phyloP scores from a whole-genome alignment of 2,329 filamentous ascomycete species.

The Fusarium sp. region DNA sequence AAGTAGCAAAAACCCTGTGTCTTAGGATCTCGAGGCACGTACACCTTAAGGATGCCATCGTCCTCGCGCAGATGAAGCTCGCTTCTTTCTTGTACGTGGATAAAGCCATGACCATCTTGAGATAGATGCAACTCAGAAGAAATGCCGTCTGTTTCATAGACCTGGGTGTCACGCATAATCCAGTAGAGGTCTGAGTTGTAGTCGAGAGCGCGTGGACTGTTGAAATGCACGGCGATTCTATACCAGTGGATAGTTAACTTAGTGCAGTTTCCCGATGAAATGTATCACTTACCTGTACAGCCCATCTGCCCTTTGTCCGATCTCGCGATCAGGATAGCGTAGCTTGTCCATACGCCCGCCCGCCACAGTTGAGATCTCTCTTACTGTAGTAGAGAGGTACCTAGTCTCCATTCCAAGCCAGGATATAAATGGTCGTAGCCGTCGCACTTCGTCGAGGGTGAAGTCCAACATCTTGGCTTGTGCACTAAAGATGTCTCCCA shows the following conservation, averaged over 20 bases:
- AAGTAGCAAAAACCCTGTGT: conserved; percentile 47
- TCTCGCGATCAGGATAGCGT: conserved; percentile 38
- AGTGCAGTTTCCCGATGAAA: fast-evolving
- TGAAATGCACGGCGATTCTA: conserved; percentile 41
- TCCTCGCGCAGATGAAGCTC: conserved; percentile 48
- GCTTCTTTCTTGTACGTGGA: conserved; percentile 32
- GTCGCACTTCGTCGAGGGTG: conserved; percentile 47
- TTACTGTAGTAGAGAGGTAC: conserved; percentile 49
- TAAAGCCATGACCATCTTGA: conserved; percentile 40
- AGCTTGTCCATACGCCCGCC: conserved; percentile 32
- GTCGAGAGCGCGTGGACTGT: conserved; percentile 28
- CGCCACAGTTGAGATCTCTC: conserved; percentile 49
- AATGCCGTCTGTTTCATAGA: conserved; percentile 49
- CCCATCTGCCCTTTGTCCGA: conserved; percentile 47
- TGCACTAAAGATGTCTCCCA: conserved; percentile 44
- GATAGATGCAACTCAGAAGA: conserved; percentile 43
- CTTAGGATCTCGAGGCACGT: conserved; percentile 46
- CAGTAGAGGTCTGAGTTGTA: conserved; percentile 23
- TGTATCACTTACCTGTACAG: conserved; percentile 47
- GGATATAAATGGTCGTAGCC: conserved; percentile 47
- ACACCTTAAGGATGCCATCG: conserved; percentile 40
- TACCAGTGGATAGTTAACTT: neutral
- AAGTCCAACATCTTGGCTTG: conserved; percentile 52
- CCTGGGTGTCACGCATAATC: conserved; percentile 24
- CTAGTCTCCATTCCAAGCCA: conserved; percentile 50